A percentile compares a stretch with the other conserved stretches of the same genome.
Evolutionary conservation across 805 yeast species (phyloP).

Genomic region (Saccharomycopsis sp.): DNA sequence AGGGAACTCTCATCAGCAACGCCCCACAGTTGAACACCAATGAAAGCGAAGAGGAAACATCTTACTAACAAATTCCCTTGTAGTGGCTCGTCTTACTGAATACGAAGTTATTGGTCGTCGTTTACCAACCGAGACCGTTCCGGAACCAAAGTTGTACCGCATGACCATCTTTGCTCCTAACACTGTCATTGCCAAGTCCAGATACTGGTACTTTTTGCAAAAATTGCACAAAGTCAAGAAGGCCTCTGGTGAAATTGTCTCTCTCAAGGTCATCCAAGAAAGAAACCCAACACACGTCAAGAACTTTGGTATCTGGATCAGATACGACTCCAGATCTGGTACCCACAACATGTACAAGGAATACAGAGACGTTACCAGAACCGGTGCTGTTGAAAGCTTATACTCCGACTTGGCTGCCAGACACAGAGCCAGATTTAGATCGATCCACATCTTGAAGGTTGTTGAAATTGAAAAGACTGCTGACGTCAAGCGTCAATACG

Average conservation of each 20-base stretch:
- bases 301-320: constrained; percentile 99
- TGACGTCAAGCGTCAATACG: constrained; percentile 98
- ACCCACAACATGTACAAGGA: constrained; percentile 99
- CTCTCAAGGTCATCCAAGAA: constrained; percentile 86
- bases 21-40: too few species aligned
- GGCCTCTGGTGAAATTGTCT: constrained; percentile 98
- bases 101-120: constrained; percentile 99
- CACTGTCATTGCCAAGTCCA: constrained; percentile 98
- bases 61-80: constrained; percentile 16
- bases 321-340: constrained; percentile 99
- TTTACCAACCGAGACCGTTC: constrained; percentile 97
- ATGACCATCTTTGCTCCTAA: constrained; percentile 99
- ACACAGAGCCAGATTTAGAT: constrained; percentile 99
- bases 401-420: constrained; percentile 99
- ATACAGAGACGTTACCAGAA: constrained; percentile 99
- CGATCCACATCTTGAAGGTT: constrained; percentile 98
- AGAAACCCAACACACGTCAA: constrained; percentile 97
- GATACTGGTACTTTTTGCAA: constrained; percentile 99
- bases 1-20: too few species aligned
- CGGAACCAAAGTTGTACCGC: constrained; percentile 99
- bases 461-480: constrained; percentile 97
- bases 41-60: too few species aligned
- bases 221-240: constrained; percentile 99
- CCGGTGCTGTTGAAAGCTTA: constrained; percentile 96
- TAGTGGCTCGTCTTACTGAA: constrained; percentile 96